These are phyloP conservation scores for Botrytis tulipae DNA, from an alignment of 2,329 filamentous ascomycete species.

Conservation along the genomic window DNA sequence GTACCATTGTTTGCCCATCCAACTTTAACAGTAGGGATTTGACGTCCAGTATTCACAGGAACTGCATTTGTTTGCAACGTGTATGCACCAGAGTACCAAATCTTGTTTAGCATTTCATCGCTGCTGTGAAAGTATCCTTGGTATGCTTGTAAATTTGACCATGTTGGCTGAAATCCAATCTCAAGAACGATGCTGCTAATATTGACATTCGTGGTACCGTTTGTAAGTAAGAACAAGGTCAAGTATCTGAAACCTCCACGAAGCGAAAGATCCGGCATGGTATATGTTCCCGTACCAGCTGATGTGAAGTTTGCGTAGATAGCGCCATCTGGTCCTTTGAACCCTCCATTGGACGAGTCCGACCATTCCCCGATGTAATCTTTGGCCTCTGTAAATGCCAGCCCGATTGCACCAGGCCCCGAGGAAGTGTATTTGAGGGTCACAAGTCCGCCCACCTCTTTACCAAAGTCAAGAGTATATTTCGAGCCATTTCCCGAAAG, in stretches of 20 bases:
- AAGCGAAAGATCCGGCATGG: conserved; percentile 45
- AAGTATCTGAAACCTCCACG: conserved; percentile 55
- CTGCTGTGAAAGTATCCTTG: conserved; percentile 53
- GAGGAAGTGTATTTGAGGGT: conserved; percentile 38
- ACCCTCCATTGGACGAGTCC: conserved; percentile 48
- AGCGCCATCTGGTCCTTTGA: conserved; percentile 50
- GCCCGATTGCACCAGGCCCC: conserved; percentile 43
- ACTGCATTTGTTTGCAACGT: conserved; percentile 40
- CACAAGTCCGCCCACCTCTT: conserved; percentile 57
- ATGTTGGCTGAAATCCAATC: conserved; percentile 46
- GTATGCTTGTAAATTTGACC: conserved; percentile 47
- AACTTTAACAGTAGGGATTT: conserved; percentile 34
- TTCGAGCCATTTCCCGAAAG: conserved; percentile 47
- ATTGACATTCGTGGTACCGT: conserved; percentile 30
- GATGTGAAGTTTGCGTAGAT: conserved; percentile 45
- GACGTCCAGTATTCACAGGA: conserved; percentile 38
- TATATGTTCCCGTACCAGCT: conserved; percentile 40
- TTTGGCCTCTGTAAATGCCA: conserved; percentile 50
- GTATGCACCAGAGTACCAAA: conserved; percentile 53
- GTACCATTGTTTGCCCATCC: conserved; percentile 43
- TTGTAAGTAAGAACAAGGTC: conserved; percentile 45
- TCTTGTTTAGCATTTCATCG: conserved; percentile 51
- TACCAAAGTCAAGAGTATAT: conserved; percentile 57
- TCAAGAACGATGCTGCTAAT: conserved; percentile 40
- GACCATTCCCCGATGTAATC: conserved; percentile 49